Evolutionary conservation across 441 rosid species (phyloP).

Genomic region (Populus tomentosa): DNA sequence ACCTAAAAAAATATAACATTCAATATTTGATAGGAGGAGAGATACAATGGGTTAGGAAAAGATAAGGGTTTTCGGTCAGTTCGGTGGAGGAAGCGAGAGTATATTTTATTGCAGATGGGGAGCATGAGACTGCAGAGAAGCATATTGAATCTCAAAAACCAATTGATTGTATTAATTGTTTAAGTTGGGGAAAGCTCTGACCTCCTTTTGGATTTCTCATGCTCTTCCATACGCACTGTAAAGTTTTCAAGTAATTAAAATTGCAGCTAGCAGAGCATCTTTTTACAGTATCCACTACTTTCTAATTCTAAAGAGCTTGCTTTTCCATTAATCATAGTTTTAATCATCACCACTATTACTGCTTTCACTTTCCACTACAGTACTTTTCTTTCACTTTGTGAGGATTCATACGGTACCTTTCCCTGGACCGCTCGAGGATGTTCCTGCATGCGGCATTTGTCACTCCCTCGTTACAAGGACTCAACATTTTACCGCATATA

Average conservation of each 20-base stretch:
- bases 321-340: conserved; percentile 50
- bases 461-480: too few relatives aligned
- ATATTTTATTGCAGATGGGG: conserved; percentile 47
- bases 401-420: too few relatives aligned
- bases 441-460: background rate
- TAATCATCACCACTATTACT: conserved; percentile 38
- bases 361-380: conserved; percentile 19
- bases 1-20: conserved; percentile 23
- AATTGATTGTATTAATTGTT: conserved; percentile 16
- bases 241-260: conserved; percentile 32
- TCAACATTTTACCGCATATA: too few relatives aligned
- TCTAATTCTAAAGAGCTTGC: conserved; percentile 14
- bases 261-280: conserved; percentile 28
- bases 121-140: conserved; percentile 53
- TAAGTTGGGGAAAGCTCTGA: conserved; percentile 54
- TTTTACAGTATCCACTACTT: conserved; percentile 30
- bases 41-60: conserved; percentile 35
- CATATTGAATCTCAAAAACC: conserved; percentile 21
- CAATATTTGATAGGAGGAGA: conserved; percentile 16
- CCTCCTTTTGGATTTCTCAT: conserved; percentile 39
- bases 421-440: background rate
- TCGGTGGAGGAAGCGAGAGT: conserved; percentile 50
- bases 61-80: conserved; percentile 46
- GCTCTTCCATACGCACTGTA: conserved; percentile 72
- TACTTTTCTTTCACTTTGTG: background rate